Evolutionary conservation across 306 rosid species (phyloP).

Genomic region (Macrotyloma uniflorum): DNA sequence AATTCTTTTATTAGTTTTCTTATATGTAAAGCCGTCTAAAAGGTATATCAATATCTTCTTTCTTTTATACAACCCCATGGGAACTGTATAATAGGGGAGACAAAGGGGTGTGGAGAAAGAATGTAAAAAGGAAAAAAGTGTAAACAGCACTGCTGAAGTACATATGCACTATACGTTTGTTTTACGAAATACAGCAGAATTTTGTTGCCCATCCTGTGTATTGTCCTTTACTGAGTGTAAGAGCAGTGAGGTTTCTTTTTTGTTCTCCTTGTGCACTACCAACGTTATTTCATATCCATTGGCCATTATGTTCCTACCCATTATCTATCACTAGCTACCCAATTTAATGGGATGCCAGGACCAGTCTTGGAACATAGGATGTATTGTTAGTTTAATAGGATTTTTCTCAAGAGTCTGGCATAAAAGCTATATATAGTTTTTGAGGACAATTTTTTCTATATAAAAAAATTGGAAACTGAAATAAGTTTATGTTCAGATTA

Average conservation of each 20-base stretch:
- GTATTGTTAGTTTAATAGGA: not conserved
- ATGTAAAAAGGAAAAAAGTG: slow-evolving; percentile 40
- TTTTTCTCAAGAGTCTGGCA: not conserved
- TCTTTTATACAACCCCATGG: slow-evolving; percentile 49
- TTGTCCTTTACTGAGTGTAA: slow-evolving; percentile 36
- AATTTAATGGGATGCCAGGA: not conserved
- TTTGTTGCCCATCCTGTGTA: slow-evolving; percentile 40
- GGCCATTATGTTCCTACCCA: no score
- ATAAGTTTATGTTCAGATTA: no score
- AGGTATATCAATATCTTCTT: slow-evolving; percentile 65
- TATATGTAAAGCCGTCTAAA: slow-evolving; percentile 69
- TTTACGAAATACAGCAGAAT: slow-evolving; percentile 50
- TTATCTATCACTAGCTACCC: not conserved
- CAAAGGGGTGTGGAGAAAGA: slow-evolving; percentile 46
- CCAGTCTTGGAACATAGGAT: not conserved
- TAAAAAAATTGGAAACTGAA: no score
- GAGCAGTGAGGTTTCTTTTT: not conserved
- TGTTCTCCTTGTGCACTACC: not conserved
- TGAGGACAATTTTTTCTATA: no score
- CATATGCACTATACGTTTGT: slow-evolving; percentile 46
- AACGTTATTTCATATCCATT: not conserved
- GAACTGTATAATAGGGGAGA: slow-evolving; percentile 65
- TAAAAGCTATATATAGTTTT: no score
- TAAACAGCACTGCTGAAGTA: slow-evolving; percentile 47
- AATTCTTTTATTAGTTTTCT: slow-evolving; percentile 88